phyloP scores from a whole-genome alignment of 2,329 filamentous ascomycete genomes.

The Arthrobotrys pseudoclavata region DNA sequence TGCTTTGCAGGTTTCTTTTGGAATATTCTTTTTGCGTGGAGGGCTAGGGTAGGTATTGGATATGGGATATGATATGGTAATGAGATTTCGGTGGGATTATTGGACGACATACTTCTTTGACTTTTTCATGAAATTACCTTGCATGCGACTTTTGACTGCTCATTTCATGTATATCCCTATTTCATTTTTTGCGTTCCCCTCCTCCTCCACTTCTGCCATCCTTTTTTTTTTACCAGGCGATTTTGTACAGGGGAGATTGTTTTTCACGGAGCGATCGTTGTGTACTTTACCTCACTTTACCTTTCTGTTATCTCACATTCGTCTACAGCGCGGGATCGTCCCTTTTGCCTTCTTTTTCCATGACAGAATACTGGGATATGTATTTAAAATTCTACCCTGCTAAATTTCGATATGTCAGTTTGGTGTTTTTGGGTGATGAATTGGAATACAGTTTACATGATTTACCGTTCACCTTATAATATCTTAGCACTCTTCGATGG shows the following conservation, averaged over 20 bases:
- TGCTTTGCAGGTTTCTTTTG: not conserved
- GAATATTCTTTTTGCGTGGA: conserved; percentile 7
- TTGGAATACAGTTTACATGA: not conserved
- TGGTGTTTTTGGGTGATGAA: not conserved
- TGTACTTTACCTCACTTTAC: not conserved
- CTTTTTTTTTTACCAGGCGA: conserved; percentile 1
- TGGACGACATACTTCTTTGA: conserved; percentile 1
- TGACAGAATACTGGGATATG: not conserved
- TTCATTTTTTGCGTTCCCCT: not conserved
- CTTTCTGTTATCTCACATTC: too few relatives aligned
- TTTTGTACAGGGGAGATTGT: conserved; percentile 1
- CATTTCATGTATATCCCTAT: conserved; percentile 10
- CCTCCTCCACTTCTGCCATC: not conserved
- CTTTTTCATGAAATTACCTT: conserved; percentile 1
- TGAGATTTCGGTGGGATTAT: not conserved
- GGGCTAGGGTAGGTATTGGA: not conserved
- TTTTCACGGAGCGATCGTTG: not conserved
- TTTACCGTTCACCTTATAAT: not conserved
- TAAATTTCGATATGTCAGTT: not conserved
- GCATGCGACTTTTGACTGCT: not conserved
- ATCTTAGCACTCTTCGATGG: too few relatives aligned
- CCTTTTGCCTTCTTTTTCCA: too few relatives aligned
- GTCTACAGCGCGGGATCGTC: too few relatives aligned
- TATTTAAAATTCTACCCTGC: not conserved
- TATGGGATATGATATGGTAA: not conserved